Evolutionary conservation across 371 early-diverging fungal species (phyloP), one percentile per base, ranked within the genome.

Genomic region (Rhizomucor pusillus): DNA sequence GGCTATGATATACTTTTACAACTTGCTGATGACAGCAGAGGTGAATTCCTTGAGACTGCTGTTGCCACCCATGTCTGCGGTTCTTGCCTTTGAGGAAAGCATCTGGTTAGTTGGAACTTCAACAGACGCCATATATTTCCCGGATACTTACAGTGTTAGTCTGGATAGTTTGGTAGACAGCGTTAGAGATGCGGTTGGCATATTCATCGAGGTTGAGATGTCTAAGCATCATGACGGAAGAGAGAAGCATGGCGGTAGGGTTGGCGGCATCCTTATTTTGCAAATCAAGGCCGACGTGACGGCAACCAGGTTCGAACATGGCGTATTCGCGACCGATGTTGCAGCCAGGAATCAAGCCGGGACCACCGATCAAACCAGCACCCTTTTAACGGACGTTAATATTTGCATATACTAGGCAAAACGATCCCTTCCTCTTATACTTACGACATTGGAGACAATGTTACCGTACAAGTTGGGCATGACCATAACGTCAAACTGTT

Each of bases 381-480:
- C 94, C 95, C 67, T 66, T 47, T 29, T 9, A 39, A 25, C 43
- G 46, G 54, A 33, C 48, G 14, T 37, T 37, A 22, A 5, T n/a
- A 47, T 11, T 20, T 43, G 18, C 12, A 43, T 18, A 7, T 39
- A 5, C 36, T 14, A 14, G 10, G 12, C 10, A 36, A n/a, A 34
- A 47, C 14, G 24, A 46, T 54, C 44, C 54, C 14, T n/a, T n/a
- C 29, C 29, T 29, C 29, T 29, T 5, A 29, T 47, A 60, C 60
- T 66, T 66, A 66, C 70, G 53, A 98, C 88, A 77, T 98, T 97
- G 71, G 91, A 90, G 43, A 95, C 84, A 66, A 98, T 98, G 84
- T 88, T 94, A 66, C 98, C 98, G 71, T 98, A 98, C 73, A 98
- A 82, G 85, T 98, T 98, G 47, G 96, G 95, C 84, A 92, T 90